phyloP scores from a whole-genome alignment of 495 filamentous ascomycete genomes.

The Penicillium odoratum region DNA sequence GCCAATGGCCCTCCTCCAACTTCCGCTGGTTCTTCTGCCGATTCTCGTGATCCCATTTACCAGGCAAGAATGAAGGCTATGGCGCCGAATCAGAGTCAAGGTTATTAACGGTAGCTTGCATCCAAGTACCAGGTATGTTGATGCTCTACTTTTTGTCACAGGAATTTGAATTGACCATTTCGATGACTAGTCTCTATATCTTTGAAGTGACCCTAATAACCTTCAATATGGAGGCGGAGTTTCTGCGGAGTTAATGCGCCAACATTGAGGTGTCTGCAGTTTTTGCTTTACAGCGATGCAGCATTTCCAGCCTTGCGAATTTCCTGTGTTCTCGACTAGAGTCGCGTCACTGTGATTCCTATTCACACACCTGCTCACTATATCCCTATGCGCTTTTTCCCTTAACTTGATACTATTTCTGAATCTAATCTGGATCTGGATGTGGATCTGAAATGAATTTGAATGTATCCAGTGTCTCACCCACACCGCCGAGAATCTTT shows the following conservation, averaged over 20 bases:
- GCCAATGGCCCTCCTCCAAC: slow-evolving; percentile 22
- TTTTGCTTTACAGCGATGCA: slow-evolving; percentile 24
- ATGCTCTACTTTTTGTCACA: no score
- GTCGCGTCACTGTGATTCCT: slow-evolving; percentile 17
- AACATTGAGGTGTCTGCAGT: slow-evolving; percentile 10
- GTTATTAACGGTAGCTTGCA: slow-evolving; percentile 14
- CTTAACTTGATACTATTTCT: background rate
- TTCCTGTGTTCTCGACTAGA: slow-evolving; percentile 18
- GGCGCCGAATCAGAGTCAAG: background rate
- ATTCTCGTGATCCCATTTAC: slow-evolving; percentile 5
- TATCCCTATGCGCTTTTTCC: background rate
- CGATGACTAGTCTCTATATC: background rate
- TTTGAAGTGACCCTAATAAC: slow-evolving; percentile 7
- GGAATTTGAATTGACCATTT: background rate
- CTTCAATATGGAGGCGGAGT: slow-evolving; percentile 14
- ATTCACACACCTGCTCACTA: slow-evolving; percentile 2
- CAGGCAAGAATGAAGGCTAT: background rate
- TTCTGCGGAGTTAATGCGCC: slow-evolving; percentile 18
- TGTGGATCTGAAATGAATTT: background rate
- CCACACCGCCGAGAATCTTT: background rate
- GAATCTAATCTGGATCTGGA: background rate
- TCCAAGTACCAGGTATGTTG: no score
- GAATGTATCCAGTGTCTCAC: background rate
- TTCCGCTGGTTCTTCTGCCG: slow-evolving; percentile 13
- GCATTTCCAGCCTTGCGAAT: slow-evolving; percentile 17